Evolutionary conservation across 495 filamentous ascomycete genomes (phyloP), one percentile per base, ranked within the genome.

Genomic region (Penicillium paradoxum): DNA sequence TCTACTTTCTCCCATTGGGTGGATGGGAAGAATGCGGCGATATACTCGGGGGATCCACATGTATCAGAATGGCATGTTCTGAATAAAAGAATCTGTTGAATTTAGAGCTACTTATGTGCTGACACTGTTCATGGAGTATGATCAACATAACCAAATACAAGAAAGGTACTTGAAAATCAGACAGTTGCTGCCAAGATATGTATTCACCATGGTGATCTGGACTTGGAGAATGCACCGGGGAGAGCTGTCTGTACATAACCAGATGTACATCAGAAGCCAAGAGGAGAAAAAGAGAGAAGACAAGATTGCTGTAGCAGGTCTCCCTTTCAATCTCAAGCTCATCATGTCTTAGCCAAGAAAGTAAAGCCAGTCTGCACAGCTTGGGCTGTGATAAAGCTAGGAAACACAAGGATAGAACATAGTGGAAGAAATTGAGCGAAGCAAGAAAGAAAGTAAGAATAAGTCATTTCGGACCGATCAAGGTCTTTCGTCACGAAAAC

Each of bases 391-490:
- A 32, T 18, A 17, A 32, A 32, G 34, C 9, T n/a, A 32, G 27
- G 29, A 34, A 45, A 38, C n/a, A 45, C 29, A 24, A 51, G 34
- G 19, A 44, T 17, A 45, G 24, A 45, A 53, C 14, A 45, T 43
- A 38, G 22, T 36, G 33, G 39, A 51, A 41, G 44, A 32, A 29
- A 25, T 36, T 33, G 24, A 46, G 18, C 21, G 40, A 49, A 33
- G 37, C 48, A 43, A 48, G 32, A 53, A 57, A 51, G 18, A 53
- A 54, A 38, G 24, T 25, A 56, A 37, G 50, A 58, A 57, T 55
- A 38, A 53, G 51, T 64, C 61, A 49, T 60, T 58, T 50, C 51
- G 54, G 63, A 64, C 60, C 56, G 42, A 57, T 59, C 42, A 49
- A 57, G 50, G 57, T 53, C 60, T 53, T 59, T 60, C 60, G 42